Base-by-base conservation (phyloP, 768 basidiomycete species). In the Tulasnella calospora region DNA sequence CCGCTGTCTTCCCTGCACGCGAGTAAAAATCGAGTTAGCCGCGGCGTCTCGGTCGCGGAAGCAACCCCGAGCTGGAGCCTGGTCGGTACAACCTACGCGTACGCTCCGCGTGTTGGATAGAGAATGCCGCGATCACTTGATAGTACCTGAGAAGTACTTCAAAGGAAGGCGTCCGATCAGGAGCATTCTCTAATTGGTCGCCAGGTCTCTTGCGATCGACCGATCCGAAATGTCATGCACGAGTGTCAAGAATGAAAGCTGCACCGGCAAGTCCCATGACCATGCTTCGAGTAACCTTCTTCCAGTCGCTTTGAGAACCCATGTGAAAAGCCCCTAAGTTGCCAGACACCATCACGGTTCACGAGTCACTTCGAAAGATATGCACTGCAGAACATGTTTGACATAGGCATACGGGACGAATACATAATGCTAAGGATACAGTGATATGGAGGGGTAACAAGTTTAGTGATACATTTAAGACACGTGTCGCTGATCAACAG, bases 401-500 rank as follows among this genome's bases (percentile, higher is more conserved):
- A 67, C 61, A 67, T 67, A 67, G 33, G n/a, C 61, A 67, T 67
- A 67, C 30, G 15, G 10, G 13, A 17, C 10, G 61, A 67, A 67
- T 67, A 67, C 61, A 67, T 67, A 67, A 67, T 67, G 33, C 61
- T 67, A 67, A 35, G 33, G 61, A 67, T 67, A 67, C 61, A 67
- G 61, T 67, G 61, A 27, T 27, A 23, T n/a, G n/a, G 61, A 30
- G 61, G 33, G n/a, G 27, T 67, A 67, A 30, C 27, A 67, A 33
- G 61, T 9, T 67, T 12, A 67, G 35, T 57, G 55, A 57, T 3
- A 44, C 3, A 17, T 2, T 51, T n/a, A 23, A 33, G 10, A 67
- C 61, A 67, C 33, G 27, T 67, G 61, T 67, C 12, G 61, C 61
- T 13, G 61, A 35, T 67, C 61, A 67, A 67, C 61, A 67, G 61